Evolutionary conservation across 1,139 yeast genomes (phyloP), one percentile per base, ranked within the genome.

Genomic region (Diutina pseudorugosa): DNA sequence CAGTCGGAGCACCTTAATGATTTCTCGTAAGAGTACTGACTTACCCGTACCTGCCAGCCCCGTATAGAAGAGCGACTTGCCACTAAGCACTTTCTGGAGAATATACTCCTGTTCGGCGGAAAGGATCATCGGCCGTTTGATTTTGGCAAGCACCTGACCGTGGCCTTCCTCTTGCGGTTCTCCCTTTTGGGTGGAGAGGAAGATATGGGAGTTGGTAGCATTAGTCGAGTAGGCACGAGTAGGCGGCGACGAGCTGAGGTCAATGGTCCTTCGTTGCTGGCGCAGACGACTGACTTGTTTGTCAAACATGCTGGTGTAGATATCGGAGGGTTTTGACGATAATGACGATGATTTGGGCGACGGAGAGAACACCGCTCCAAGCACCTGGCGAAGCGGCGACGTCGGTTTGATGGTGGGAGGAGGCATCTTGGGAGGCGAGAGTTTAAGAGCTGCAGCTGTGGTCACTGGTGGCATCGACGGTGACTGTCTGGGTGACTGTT

Each of bases 21-120:
- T 75, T 27, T 84, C 77, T 55, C 84, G 75, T 51, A 94, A 70
- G 19, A 87, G 71, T 4, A 90, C 83, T 1, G 96, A 88, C 64
- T 90, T 90, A 61, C 98, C 98, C 1, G 97, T 90, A 61, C 97
- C 98, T 0, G 98, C 98, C 44, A 96, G 87, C 44, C 98, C 98
- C 0, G 97, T 90, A 61, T 86, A 90, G 62, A 90, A 90, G 33
- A 58, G 54, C 50, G 51, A 56, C 30, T 56, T 54, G 19, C 51
- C 51, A 14, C 25, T 21, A n/a, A 36, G 36, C 33, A 48, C 51
- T 18, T 21, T 14, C 5, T 16, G 20, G 3, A 48, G n/a, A 23
- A 74, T 70, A 53, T 65, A 62, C 55, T 72, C 72, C 58, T 75
- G 79, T 56, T 75, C 77, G 14, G 63, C 56, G 0, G 78, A 72